Base-by-base conservation (phyloP, 164 flowering plant species). In the Pachysandra terminalis region DNA sequence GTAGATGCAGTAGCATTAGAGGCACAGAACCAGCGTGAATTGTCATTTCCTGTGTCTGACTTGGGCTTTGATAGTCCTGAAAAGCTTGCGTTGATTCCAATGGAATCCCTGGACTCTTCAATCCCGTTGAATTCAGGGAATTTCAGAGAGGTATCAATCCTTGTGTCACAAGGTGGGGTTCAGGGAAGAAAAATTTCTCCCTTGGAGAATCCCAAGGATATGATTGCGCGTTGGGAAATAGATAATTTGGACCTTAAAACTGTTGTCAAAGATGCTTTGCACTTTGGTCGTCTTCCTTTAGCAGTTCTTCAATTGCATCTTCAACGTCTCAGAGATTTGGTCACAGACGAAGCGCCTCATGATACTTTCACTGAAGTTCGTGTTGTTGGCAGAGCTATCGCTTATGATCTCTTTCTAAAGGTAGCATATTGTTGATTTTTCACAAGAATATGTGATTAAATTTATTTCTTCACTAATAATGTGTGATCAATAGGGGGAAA, bases 261-360 rank as follows among this genome's bases (percentile, higher is more conserved):
- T 75, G 87, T 96, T 63, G 99, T 96, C 19, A 81, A 79, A 73
- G 98, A 96, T 84, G 99, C 99, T 67, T 61, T 96, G 65, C 84
- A 79, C 45, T 87, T 90, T 70, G 98, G 94, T 53, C 98, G 99
- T 68, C 88, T 96, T 53, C 99, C 99, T 66, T 79, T 96, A 70
- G 99, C 99, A 32, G 99, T 96, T 65, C 98, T 96, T 79, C 93
- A 91, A 59, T 68, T 96, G 67, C 99, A 96, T 78, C 90, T 96
- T 80, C 88, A 86, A 68, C 90, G 74, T 68, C 76, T 76, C 67
- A 80, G 69, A 69, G 88, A 85, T 69, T 59, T 80, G 64, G 69
- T 61, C 14, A 37, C 76, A 60, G 86, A 83, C 14, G 74, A 80
- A 74, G 95, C 84, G 70, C 79, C 84, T 73, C 83, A 71, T 71